These are phyloP conservation scores for Rosa chinensis DNA, from an alignment of 306 rosid genomes.

Conservation along the genomic window DNA sequence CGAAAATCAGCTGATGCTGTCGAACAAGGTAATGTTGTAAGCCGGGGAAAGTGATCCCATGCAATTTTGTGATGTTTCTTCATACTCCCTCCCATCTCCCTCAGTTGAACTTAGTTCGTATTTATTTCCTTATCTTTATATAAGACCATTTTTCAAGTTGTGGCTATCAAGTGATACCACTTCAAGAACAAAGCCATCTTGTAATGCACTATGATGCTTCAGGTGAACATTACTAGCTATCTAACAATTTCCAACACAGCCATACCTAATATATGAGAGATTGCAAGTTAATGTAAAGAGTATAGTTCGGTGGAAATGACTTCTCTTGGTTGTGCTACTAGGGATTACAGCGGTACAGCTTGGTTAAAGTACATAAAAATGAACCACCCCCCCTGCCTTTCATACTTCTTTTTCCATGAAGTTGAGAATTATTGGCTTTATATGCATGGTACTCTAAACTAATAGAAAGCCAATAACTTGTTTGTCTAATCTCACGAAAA, in stretches of 20 bases:
- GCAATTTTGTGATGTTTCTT: conserved; percentile 48
- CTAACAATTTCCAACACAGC: background rate
- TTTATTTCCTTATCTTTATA: background rate
- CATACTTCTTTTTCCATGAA: too few relatives aligned
- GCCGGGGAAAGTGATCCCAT: conserved; percentile 49
- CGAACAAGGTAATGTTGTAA: conserved; percentile 85
- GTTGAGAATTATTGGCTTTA: too few relatives aligned
- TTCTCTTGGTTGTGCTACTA: background rate
- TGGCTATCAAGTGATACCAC: background rate
- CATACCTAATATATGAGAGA: background rate
- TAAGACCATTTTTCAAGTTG: background rate
- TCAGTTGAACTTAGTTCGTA: background rate
- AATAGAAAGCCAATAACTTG: too few relatives aligned
- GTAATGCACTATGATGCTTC: background rate
- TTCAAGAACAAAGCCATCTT: background rate
- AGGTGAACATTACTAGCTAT: background rate
- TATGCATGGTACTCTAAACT: too few relatives aligned
- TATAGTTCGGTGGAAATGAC: too few relatives aligned
- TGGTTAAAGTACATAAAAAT: too few relatives aligned
- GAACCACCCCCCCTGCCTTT: too few relatives aligned
- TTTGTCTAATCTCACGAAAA: too few relatives aligned
- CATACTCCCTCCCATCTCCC: background rate
- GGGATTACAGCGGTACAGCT: background rate
- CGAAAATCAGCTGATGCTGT: conserved; percentile 51
- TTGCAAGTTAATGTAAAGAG: too few relatives aligned